Evolutionary conservation across 2,329 filamentous ascomycete species (phyloP).

Genomic region (Akanthomyces uredinophilus): DNA sequence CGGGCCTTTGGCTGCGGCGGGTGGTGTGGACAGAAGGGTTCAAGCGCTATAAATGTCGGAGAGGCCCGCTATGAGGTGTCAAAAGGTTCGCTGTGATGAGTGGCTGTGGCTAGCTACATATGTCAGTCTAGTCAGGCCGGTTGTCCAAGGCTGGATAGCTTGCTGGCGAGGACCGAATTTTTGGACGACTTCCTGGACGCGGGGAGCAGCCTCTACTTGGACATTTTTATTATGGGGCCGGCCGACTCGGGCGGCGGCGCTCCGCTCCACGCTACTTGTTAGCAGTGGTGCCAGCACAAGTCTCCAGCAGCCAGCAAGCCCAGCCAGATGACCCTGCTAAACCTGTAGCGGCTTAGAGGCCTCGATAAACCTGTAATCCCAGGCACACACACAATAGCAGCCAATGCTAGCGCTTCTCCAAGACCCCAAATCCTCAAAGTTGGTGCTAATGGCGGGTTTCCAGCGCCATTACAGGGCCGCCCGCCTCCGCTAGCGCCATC

Average conservation of each 20-base stretch:
- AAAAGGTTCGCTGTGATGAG: background rate
- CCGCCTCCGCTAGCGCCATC: background rate
- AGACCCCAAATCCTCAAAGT: background rate
- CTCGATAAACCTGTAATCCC: too few species aligned
- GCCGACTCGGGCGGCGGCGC: constrained; percentile 5
- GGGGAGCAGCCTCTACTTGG: constrained; percentile 29
- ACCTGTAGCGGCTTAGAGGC: too few species aligned
- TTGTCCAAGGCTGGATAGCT: too few species aligned
- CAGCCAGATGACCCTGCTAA: background rate
- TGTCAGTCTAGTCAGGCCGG: too few species aligned
- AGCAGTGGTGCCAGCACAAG: too few species aligned
- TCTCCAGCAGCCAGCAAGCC: background rate
- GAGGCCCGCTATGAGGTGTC: background rate
- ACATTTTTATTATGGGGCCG: constrained; percentile 26
- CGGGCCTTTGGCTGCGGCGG: background rate
- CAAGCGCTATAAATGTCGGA: background rate
- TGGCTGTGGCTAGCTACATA: too few species aligned
- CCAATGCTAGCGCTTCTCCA: too few species aligned
- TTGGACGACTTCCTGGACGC: constrained; percentile 10
- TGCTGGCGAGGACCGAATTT: too few species aligned
- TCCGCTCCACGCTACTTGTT: background rate
- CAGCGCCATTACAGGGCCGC: background rate
- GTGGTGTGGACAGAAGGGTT: background rate
- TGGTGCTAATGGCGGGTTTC: background rate
- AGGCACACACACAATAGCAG: too few species aligned